Base-by-base conservation (phyloP, 129 eudicot genomes). In the Silybum marianum region DNA sequence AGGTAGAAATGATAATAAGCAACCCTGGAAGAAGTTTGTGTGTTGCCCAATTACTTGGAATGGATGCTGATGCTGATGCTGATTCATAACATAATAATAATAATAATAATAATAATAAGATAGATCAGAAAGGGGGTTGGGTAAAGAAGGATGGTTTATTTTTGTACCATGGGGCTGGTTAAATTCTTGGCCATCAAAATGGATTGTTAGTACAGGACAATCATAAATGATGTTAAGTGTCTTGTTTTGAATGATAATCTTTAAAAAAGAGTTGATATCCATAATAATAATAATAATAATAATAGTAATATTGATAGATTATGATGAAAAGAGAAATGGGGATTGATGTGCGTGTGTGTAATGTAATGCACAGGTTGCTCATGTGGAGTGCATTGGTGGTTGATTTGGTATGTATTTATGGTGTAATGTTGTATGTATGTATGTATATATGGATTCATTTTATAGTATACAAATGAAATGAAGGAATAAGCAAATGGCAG, bases 361-460 rank as follows among this genome's bases (percentile, higher is more conserved):
- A 71, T 82, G 7, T 76, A 71, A n/a, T 76, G 73, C 8, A 83
- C 63, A 83, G 86, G 82, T 83, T 83, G 86, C 73, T 83, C 86
- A 83, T 83, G 86, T 77, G 78, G 72, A 83, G 66, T 51, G 86
- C 86, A 76, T 83, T 77, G 86, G 32, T 83, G 82, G 78, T 77
- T 83, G 7, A 72, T 70, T 70, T 77, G 34, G 77, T 83, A 70
- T 60, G 71, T 46, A 66, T 34, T 81, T 28, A 28, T 81, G 66
- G 74, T 22, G 23, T 18, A 58, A 58, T 58, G 65, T 6, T 48
- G 6, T 13, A 14, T 48, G 60, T 48, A 48, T 48, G 6, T 13
- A 14, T 48, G 60, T 48, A 48, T 48, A 21, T 5, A 58, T 58
- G 23, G 19, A 58, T 58, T 7, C 2, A n/a, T 54, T 18, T 1